phyloP scores from a whole-genome alignment of 1,139 yeast genomes.

The Spathaspora jeffriesii region DNA sequence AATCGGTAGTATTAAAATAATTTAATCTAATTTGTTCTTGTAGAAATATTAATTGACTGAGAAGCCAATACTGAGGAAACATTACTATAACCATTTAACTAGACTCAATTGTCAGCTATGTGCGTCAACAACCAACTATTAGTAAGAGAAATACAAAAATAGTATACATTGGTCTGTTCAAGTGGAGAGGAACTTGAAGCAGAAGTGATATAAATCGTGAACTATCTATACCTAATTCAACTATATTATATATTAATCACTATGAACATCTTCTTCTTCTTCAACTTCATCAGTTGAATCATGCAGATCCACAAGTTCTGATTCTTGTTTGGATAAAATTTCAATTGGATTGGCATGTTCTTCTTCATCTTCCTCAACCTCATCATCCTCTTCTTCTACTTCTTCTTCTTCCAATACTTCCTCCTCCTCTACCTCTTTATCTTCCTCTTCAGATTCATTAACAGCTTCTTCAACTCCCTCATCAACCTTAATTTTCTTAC shows the following conservation, averaged over 20 bases:
- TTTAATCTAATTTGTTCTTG: too few species aligned
- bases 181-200: too few species aligned
- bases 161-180: too few species aligned
- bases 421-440: constrained; percentile 14
- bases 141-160: too few species aligned
- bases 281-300: constrained; percentile 11
- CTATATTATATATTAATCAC: neutral
- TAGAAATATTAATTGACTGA: too few species aligned
- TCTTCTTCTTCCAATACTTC: constrained; percentile 20
- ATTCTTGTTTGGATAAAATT: constrained; percentile 23
- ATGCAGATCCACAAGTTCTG: constrained; percentile 17
- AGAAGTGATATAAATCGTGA: too few species aligned
- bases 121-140: too few species aligned
- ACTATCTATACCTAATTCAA: too few species aligned
- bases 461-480: constrained; percentile 18
- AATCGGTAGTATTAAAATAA: too few species aligned
- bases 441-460: constrained; percentile 11
- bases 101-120: too few species aligned
- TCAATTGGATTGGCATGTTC: constrained; percentile 23
- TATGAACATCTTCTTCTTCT: constrained; percentile 10
- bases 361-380: constrained; percentile 14
- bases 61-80: too few species aligned
- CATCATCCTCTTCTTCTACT: constrained; percentile 14
- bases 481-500: constrained; percentile 20
- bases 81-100: too few species aligned